Base-by-base conservation (phyloP, 306 rosid species). In the Pterocarpus macrocarpus region DNA sequence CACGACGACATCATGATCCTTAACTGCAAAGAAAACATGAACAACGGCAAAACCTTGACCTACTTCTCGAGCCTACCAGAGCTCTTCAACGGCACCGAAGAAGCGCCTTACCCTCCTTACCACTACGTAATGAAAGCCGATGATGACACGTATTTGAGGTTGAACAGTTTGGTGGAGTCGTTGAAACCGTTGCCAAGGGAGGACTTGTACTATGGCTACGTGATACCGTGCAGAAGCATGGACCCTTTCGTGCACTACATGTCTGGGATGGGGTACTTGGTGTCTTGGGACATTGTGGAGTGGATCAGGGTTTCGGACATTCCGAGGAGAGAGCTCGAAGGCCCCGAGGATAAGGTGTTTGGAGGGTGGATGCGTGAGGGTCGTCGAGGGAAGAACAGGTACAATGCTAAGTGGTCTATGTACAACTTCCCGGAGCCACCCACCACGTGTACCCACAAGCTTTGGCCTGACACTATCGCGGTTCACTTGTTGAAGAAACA, bases 401-500 rank as follows among this genome's bases (percentile, higher is more conserved):
- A 34, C 82, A 93, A 95, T 69, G 99, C 94, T 5, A 95, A 95
- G 75, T 95, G 99, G 99, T 87, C 91, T 6, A 95, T 95, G 98
- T 95, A 95, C 49, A 95, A 95, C 50, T 90, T 56, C 71, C 99
- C 99, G 0, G 98, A 91, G 80, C 99, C 99, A 3, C 82, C 84
- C 0, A 88, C 97, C 0, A 52, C 81, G 4, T 95, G 99, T 63
- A 86, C 93, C 5, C 99, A 95, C 17, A 94, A 95, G 35, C 96
- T 95, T 33, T 85, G 92, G 98, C 86, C 88, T 0, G 84, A 91
- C 9, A 95, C 99, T 0, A 84, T 89, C 73, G 98, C 96, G 0
- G 99, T 95, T 80, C 99, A 95, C 85, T 83, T 95, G 98, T 80
- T 95, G 90, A 95, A 95, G 94, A 95, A 84, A 77, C 98, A 86